These are phyloP conservation scores for Lipomyces japonicus DNA, from an alignment of 805 yeast species.

Conservation along the genomic window DNA sequence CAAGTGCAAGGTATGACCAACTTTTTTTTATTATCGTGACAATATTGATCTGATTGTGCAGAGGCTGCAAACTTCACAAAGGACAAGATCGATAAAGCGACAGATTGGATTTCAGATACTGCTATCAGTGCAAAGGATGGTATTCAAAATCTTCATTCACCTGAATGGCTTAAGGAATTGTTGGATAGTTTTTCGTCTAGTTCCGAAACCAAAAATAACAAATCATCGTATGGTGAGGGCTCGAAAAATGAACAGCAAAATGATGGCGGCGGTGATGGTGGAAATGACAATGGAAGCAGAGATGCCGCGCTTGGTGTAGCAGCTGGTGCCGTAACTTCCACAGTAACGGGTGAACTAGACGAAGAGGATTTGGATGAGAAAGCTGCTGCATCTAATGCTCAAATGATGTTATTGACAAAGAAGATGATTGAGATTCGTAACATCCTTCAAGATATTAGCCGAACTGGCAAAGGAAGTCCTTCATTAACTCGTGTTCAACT, in stretches of 20 bases:
- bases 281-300: conserved; percentile 40
- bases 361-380: conserved; percentile 49
- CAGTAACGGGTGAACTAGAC: conserved; percentile 36
- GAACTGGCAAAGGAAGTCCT: conserved; percentile 50
- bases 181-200: no score
- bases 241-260: conserved; percentile 30
- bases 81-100: conserved; percentile 59
- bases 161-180: conserved; percentile 27
- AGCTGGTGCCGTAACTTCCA: conserved; percentile 53
- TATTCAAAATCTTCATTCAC: conserved; percentile 40
- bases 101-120: conserved; percentile 44
- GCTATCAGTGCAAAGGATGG: conserved; percentile 51
- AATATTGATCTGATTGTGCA: background rate
- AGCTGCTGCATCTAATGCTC: conserved; percentile 47
- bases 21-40: background rate
- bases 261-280: conserved; percentile 37
- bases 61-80: conserved; percentile 72
- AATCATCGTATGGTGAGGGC: no score
- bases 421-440: conserved; percentile 96
- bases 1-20: conserved; percentile 61
- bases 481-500: conserved; percentile 49
- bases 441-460: conserved; percentile 70
- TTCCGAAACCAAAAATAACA: no score
- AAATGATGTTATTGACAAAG: conserved; percentile 82
- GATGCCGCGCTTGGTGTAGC: conserved; percentile 50